A percentile compares a stretch with the other conserved stretches of the same genome.
Conservation (phyloP, 2,329 filamentous ascomycete species). For the Cryphonectria parasitica region DNA sequence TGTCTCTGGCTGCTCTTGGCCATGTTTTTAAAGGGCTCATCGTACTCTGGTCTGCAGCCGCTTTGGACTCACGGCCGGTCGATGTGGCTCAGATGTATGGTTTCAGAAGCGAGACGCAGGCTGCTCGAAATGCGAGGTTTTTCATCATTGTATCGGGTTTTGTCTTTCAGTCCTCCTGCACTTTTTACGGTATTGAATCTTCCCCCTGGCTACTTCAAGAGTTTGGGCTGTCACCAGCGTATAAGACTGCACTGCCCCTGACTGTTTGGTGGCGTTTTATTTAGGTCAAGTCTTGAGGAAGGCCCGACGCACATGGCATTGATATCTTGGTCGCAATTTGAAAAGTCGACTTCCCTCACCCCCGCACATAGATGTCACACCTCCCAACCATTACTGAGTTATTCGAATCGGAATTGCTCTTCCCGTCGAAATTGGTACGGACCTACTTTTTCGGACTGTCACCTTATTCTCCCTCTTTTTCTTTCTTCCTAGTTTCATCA, state of each 20-base stretch:
- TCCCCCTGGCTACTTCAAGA: not conserved
- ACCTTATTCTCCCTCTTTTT: not conserved
- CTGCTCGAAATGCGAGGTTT: not conserved
- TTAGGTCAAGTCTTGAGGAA: not conserved
- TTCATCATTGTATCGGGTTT: not conserved
- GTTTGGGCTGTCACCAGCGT: not conserved
- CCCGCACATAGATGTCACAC: not conserved
- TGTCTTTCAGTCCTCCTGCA: not conserved
- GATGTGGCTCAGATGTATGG: not conserved
- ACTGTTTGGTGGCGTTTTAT: not conserved
- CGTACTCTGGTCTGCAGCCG: not conserved
- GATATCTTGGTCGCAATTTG: not conserved
- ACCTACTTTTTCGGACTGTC: not conserved
- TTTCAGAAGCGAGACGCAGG: not conserved
- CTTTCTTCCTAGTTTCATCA: not conserved
- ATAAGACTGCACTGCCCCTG: not conserved
- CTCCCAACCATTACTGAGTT: not conserved
- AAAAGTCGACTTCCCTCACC: not conserved
- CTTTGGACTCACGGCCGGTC: not conserved
- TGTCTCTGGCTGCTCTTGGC: not conserved
- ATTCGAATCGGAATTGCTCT: not conserved
- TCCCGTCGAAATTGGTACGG: not conserved
- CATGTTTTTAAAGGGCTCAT: not conserved
- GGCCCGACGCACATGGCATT: not conserved
- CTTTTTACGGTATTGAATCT: not conserved